Evolutionary conservation across 805 yeast genomes (phyloP), one percentile per base, ranked within the genome.

Genomic region (Saccharomycopsis vini): DNA sequence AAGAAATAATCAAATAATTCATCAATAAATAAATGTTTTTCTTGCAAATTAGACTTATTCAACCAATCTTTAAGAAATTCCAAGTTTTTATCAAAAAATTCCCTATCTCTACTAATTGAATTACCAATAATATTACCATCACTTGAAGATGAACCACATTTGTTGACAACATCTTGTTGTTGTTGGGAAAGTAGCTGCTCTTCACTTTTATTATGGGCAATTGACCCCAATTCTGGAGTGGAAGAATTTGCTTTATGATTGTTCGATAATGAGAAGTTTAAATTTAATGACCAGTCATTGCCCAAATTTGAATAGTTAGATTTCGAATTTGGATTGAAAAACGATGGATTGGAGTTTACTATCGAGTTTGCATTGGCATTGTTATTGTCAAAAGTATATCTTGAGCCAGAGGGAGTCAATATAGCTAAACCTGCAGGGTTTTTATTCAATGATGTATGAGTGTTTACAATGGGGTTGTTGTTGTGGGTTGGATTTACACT

Each of bases 381-480:
- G 12, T 15, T 13, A 22, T 36, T 42, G 13, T 50, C 62, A 49
- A 57, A 60, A 5, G 56, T 54, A 46, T 58, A 58, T 5, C 63
- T 38, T 18, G 62, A 57, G 1, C 68, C 66, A 3, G 71, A 67
- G 3, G 71, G 71, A 0, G 70, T 65, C 22, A 67, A 43, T n/a
- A 67, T 53, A 4, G 69, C 69, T 59, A 62, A 60, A 29, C 36
- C 36, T 5, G 15, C 13, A n/a, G 28, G 23, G 20, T 19, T 38
- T 23, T 16, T 20, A 19, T n/a, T 26, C 30, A 7, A n/a, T 22
- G 19, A 5, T 20, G n/a, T 21, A n/a, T n/a, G n/a, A n/a, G n/a
- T n/a, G n/a, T n/a, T n/a, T n/a, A n/a, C 36, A 30, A 36, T 13
- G 24, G 35, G n/a, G 21, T 21, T 23, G 16, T 36, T 19, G 19